Percentiles rank a stretch among this genome's conserved stretches.
Conservation (phyloP, 495 filamentous ascomycete genomes). For the Rhypophila decipiens region DNA sequence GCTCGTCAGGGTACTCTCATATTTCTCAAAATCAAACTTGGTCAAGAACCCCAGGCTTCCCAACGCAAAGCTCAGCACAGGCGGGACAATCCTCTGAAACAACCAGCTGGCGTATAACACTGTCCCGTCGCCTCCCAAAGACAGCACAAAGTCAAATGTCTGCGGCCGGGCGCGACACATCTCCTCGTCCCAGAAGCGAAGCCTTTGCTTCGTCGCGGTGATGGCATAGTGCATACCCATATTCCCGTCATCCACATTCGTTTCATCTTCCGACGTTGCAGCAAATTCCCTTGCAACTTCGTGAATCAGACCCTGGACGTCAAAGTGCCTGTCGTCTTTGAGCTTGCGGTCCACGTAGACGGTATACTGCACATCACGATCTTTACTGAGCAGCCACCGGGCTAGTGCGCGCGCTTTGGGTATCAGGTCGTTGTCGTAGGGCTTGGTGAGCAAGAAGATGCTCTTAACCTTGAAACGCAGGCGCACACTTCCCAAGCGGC, state of each 20-base stretch:
- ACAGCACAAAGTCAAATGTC: slow-evolving; percentile 87
- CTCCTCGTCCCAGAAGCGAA: slow-evolving; percentile 77
- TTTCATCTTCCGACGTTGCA: slow-evolving; percentile 13
- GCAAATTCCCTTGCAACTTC: slow-evolving; percentile 28
- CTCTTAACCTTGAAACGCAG: slow-evolving; percentile 74
- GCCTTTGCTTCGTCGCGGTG: slow-evolving; percentile 37
- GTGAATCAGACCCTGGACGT: slow-evolving; percentile 54
- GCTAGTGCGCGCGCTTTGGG: slow-evolving; percentile 68
- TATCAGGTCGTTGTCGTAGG: slow-evolving; percentile 76
- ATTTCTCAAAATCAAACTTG: slow-evolving; percentile 83
- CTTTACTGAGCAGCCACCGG: slow-evolving; percentile 77
- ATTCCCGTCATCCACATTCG: neutral
- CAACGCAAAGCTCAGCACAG: slow-evolving; percentile 83
- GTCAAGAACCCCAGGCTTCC: slow-evolving; percentile 93
- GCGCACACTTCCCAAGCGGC: slow-evolving; percentile 71
- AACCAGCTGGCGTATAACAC: slow-evolving; percentile 94
- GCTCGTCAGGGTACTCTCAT: slow-evolving; percentile 59
- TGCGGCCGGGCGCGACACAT: slow-evolving; percentile 74
- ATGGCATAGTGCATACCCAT: neutral
- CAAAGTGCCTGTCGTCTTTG: slow-evolving; percentile 61
- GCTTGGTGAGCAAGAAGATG: slow-evolving; percentile 86
- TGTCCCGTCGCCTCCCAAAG: slow-evolving; percentile 93
- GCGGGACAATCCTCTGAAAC: slow-evolving; percentile 94
- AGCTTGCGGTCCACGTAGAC: slow-evolving; percentile 79
- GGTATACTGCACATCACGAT: slow-evolving; percentile 60